Evolutionary conservation across 495 filamentous ascomycete genomes (phyloP).

Genomic region (Neurospora sublineolata): DNA sequence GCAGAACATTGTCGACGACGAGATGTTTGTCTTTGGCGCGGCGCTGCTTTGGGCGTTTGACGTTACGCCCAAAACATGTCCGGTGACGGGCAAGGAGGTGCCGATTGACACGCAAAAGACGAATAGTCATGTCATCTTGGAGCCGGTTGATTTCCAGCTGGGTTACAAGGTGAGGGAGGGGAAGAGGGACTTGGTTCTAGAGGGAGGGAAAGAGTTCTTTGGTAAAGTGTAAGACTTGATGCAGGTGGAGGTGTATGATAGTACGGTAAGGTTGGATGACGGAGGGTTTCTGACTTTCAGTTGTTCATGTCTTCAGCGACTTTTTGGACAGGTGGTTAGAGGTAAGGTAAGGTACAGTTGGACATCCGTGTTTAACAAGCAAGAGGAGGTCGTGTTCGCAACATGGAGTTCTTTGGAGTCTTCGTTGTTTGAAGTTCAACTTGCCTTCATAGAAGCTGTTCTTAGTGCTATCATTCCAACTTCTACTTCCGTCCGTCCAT

Average conservation of each 20-base stretch:
- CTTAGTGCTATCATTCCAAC: not conserved
- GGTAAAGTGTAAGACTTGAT: conserved; percentile 11
- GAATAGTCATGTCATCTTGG: conserved; percentile 38
- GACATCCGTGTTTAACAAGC: not conserved
- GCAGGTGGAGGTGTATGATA: not conserved
- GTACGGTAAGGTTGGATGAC: not conserved
- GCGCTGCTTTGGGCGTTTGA: conserved; percentile 41
- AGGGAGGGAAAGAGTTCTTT: conserved; percentile 23
- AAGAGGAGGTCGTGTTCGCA: not conserved
- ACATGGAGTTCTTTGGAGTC: not conserved
- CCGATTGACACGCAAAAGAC: conserved; percentile 40
- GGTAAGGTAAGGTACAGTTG: not conserved
- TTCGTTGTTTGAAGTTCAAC: not conserved
- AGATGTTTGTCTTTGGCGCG: conserved; percentile 39
- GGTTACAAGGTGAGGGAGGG: conserved; percentile 26
- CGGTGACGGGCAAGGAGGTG: conserved; percentile 28
- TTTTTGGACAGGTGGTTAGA: not conserved
- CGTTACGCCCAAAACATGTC: conserved; percentile 26
- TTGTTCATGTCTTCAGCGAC: not conserved
- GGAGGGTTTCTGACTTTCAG: not conserved
- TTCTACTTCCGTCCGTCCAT: not conserved
- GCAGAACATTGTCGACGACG: conserved; percentile 50
- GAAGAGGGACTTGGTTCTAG: conserved; percentile 22
- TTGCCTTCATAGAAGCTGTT: not conserved
- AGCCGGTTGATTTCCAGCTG: conserved; percentile 32